phyloP scores from a whole-genome alignment of 2,329 filamentous ascomycete species.

The Penicillium vulpinum region DNA sequence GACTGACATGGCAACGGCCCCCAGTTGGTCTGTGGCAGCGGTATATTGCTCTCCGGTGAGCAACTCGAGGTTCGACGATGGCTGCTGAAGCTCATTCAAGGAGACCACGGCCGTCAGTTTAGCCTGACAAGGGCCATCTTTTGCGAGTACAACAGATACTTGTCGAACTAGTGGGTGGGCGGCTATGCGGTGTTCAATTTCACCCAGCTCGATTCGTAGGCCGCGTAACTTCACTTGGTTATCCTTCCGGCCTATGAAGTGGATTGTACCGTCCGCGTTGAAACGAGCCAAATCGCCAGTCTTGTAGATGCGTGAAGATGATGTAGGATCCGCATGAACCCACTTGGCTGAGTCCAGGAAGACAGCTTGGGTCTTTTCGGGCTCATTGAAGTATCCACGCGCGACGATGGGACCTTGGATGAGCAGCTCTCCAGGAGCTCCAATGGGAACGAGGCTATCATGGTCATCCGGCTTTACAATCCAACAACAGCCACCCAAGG shows the following conservation, averaged over 20 bases:
- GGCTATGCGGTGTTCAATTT: neutral
- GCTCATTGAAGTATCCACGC: conserved; percentile 1
- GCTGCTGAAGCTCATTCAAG: too few relatives aligned
- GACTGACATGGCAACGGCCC: too few relatives aligned
- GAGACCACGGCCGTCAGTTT: neutral
- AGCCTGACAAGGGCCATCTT: neutral
- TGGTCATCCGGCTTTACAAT: conserved; percentile 2
- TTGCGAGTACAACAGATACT: neutral
- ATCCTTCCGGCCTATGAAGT: too few relatives aligned
- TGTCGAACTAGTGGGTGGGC: too few relatives aligned
- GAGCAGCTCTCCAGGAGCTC: conserved; percentile 4
- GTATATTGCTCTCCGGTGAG: too few relatives aligned
- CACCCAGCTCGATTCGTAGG: too few relatives aligned
- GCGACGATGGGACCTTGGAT: conserved; percentile 3
- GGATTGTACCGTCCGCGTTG: too few relatives aligned
- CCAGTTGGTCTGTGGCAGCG: too few relatives aligned
- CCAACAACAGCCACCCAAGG: neutral
- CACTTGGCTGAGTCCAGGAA: neutral
- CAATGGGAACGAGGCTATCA: conserved; percentile 4
- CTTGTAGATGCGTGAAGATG: neutral
- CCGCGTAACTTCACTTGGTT: too few relatives aligned
- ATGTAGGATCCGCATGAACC: neutral
- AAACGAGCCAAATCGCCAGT: neutral
- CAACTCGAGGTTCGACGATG: too few relatives aligned
- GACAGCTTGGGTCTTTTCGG: neutral